Evolutionary conservation across 1,284 basidiomycete genomes (phyloP).

Genomic region (Peniophora sp.): DNA sequence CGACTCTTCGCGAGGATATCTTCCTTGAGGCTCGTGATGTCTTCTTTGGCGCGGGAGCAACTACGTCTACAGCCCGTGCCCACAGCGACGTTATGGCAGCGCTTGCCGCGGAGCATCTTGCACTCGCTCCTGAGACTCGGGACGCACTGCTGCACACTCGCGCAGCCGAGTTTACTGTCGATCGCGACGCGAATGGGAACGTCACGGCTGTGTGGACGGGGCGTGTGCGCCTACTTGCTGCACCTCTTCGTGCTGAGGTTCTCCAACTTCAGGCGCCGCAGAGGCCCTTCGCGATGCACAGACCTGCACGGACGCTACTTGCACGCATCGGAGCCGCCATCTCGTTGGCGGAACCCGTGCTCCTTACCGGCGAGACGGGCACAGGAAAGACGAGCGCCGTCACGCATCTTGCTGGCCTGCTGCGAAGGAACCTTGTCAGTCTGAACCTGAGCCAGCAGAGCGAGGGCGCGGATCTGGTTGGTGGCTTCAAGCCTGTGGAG

Average conservation of each 20-base stretch:
- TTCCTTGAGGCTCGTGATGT: constrained; percentile 88
- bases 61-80: constrained; percentile 43
- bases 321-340: constrained; percentile 78
- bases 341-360: constrained; percentile 73
- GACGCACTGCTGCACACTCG: constrained; percentile 52
- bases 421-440: constrained; percentile 75
- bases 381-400: constrained; percentile 97
- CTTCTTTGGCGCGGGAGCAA: constrained; percentile 74
- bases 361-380: constrained; percentile 96
- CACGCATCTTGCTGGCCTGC: constrained; percentile 79
- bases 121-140: constrained; percentile 53
- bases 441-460: constrained; percentile 97
- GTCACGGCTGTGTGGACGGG: constrained; percentile 50
- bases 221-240: constrained; percentile 43
- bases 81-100: constrained; percentile 42
- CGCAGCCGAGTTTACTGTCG: constrained; percentile 59
- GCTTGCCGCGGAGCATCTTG: constrained; percentile 57
- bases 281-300: constrained; percentile 85
- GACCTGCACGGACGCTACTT: constrained; percentile 75
- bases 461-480: constrained; percentile 90
- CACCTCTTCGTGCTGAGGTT: constrained; percentile 22
- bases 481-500: constrained; percentile 94
- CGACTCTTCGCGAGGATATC: constrained; percentile 80
- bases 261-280: constrained; percentile 24
- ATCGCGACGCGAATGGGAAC: constrained; percentile 58